Evolutionary conservation across 1,284 basidiomycete genomes (phyloP).

Genomic region (Phellinidium pouzarii): DNA sequence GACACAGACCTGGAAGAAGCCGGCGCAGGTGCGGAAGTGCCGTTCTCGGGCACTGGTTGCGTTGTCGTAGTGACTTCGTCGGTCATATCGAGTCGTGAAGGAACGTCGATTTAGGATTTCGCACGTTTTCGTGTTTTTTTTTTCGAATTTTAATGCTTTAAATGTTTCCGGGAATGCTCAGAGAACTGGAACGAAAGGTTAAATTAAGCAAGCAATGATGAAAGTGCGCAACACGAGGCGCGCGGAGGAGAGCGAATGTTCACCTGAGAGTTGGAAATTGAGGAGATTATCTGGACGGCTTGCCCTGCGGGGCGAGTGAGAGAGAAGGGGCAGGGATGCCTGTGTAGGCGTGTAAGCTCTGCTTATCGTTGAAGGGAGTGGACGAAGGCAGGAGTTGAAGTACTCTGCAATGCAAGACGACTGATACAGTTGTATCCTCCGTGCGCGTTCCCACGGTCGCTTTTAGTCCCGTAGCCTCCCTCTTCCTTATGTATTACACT

Average conservation of each 20-base stretch:
- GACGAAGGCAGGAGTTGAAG: slow-evolving; percentile 3
- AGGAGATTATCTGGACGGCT: slow-evolving; percentile 46
- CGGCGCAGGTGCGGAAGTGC: too few relatives aligned
- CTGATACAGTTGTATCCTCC: slow-evolving; percentile 30
- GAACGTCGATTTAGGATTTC: slow-evolving; percentile 31
- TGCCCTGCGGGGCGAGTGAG: slow-evolving; percentile 86
- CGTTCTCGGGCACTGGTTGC: slow-evolving; percentile 31
- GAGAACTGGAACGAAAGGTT: slow-evolving; percentile 11
- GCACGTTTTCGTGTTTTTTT: slow-evolving; percentile 40
- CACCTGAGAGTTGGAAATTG: slow-evolving; percentile 46
- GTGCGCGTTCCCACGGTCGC: slow-evolving; percentile 19
- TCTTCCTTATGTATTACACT: neutral
- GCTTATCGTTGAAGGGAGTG: slow-evolving; percentile 25
- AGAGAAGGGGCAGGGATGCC: slow-evolving; percentile 53
- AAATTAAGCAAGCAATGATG: slow-evolving; percentile 1
- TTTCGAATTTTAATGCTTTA: slow-evolving; percentile 35
- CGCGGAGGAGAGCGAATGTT: slow-evolving; percentile 18
- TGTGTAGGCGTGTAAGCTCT: slow-evolving; percentile 47
- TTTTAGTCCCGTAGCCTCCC: neutral
- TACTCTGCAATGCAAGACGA: neutral
- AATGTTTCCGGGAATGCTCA: slow-evolving; percentile 17
- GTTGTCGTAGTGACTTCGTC: slow-evolving; percentile 61
- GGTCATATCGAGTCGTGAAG: slow-evolving; percentile 74
- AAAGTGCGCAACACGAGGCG: slow-evolving; percentile 19
- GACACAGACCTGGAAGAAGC: neutral